Evolutionary conservation across 108 stramenopile genomes (phyloP).

Genomic region (Conticribra weissflogii): DNA sequence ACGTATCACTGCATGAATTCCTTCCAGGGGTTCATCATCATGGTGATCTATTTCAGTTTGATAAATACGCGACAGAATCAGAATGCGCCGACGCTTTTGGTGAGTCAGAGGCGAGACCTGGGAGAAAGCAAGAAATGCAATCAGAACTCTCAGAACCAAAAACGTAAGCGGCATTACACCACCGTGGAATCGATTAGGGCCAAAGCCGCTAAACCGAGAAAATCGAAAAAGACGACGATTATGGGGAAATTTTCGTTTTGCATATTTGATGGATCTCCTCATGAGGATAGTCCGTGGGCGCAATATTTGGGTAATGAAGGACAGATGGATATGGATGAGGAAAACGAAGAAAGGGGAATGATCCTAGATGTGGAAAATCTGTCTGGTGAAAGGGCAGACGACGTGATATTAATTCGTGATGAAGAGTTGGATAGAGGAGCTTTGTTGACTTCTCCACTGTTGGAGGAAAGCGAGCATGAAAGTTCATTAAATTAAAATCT

Average conservation of each 20-base stretch:
- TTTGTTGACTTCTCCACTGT: too few relatives aligned
- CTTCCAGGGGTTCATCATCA: conserved; percentile 11
- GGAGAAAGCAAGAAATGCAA: not conserved
- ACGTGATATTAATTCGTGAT: too few relatives aligned
- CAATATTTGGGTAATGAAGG: conserved; percentile 2
- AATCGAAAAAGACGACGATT: not conserved
- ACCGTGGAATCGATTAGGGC: conserved; percentile 19
- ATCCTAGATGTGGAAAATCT: too few relatives aligned
- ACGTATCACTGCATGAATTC: conserved; percentile 1
- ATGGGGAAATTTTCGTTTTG: conserved; percentile 4
- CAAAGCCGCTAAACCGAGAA: conserved; percentile 6
- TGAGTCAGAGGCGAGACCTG: too few relatives aligned
- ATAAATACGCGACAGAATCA: not conserved
- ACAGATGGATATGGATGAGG: not conserved
- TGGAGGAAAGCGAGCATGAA: too few relatives aligned
- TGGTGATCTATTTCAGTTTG: conserved; percentile 1
- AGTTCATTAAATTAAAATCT: too few relatives aligned
- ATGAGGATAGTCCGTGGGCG: conserved; percentile 33
- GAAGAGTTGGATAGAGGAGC: too few relatives aligned
- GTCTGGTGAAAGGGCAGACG: too few relatives aligned
- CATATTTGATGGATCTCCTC: conserved; percentile 38
- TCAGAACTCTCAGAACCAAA: not conserved
- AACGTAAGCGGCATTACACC: not conserved
- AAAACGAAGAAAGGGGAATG: too few relatives aligned
- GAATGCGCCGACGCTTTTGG: too few relatives aligned